Percentiles rank a stretch among this genome's conserved stretches.
Conservation (phyloP, 1,284 basidiomycete species). For the Ustilago lituana region DNA sequence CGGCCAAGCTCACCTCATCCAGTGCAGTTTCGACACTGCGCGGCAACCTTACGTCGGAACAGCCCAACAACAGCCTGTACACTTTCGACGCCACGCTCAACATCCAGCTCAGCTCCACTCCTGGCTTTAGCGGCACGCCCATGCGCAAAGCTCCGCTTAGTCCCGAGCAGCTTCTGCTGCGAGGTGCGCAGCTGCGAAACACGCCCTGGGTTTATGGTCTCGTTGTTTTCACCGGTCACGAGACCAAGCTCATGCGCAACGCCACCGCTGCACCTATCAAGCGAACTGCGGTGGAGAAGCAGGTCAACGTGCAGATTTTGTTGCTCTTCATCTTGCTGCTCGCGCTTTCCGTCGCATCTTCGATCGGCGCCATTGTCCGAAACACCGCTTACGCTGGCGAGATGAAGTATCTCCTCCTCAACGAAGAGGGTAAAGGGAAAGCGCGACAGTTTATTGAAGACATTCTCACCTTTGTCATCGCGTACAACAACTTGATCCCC, state of each 20-base stretch:
- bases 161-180: slow-evolving; percentile 91
- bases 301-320: slow-evolving; percentile 97
- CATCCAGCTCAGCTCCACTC: slow-evolving; percentile 56
- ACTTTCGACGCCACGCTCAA: slow-evolving; percentile 88
- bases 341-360: slow-evolving; percentile 86
- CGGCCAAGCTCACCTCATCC: slow-evolving; percentile 80
- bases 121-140: slow-evolving; percentile 62
- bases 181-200: slow-evolving; percentile 95
- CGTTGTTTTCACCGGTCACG: slow-evolving; percentile 94
- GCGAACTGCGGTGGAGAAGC: slow-evolving; percentile 91
- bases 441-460: slow-evolving; percentile 73
- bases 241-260: slow-evolving; percentile 97
- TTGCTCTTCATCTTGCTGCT: slow-evolving; percentile 90
- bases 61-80: slow-evolving; percentile 96
- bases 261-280: slow-evolving; percentile 92
- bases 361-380: slow-evolving; percentile 85
- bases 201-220: slow-evolving; percentile 96
- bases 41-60: slow-evolving; percentile 88
- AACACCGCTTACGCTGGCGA: slow-evolving; percentile 51
- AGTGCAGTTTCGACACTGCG: slow-evolving; percentile 78
- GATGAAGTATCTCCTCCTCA: slow-evolving; percentile 61
- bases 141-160: slow-evolving; percentile 78
- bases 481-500: slow-evolving; percentile 98
- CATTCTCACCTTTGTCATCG: slow-evolving; percentile 96
- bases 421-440: slow-evolving; percentile 59